Percentiles rank a stretch among this genome's conserved stretches.
Evolutionary conservation across 306 rosid species (phyloP).

Genomic region (Luffa aegyptiaca): DNA sequence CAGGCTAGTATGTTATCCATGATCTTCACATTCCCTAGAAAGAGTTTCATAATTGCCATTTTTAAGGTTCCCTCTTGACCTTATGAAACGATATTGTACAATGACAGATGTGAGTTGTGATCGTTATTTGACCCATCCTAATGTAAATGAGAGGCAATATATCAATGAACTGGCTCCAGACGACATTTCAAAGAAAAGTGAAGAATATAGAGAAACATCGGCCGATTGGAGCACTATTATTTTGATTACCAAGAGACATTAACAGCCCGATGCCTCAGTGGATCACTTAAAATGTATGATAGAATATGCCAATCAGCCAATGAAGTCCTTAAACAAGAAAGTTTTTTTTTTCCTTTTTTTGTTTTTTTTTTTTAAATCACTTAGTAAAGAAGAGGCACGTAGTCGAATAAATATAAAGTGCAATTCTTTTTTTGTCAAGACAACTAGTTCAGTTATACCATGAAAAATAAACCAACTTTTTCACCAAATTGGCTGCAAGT

Average conservation of each 20-base stretch:
- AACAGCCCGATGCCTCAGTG: background rate
- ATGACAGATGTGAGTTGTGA: background rate
- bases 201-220: background rate
- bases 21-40: background rate
- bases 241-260: background rate
- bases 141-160: background rate
- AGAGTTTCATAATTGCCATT: background rate
- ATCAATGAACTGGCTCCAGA: background rate
- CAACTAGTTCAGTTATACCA: background rate
- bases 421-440: background rate
- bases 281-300: background rate
- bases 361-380: background rate
- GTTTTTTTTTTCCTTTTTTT: background rate
- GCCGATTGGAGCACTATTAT: background rate
- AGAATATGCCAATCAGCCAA: background rate
- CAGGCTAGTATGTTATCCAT: background rate
- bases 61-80: background rate
- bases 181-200: background rate
- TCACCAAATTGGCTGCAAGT: background rate
- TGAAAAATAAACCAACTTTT: background rate
- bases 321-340: background rate
- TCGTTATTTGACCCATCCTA: background rate
- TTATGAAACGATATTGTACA: background rate
- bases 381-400: background rate
- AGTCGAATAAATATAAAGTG: background rate